phyloP scores from a whole-genome alignment of 306 rosid species.

The Citrullus mucosospermus region DNA sequence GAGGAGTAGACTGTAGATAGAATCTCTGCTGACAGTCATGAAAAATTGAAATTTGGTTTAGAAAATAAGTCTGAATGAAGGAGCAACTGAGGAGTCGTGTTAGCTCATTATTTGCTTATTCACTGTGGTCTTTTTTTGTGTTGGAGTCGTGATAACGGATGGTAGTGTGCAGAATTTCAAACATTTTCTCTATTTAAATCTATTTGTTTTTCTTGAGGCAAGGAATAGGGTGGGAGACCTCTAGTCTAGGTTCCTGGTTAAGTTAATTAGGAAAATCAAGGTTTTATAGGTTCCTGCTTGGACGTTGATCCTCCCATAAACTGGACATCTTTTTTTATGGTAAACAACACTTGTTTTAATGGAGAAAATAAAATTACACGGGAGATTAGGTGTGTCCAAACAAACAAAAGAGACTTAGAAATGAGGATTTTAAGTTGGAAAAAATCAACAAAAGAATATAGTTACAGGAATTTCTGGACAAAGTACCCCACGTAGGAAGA shows the following conservation, averaged over 20 bases:
- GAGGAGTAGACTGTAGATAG: background rate
- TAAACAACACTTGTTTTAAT: background rate
- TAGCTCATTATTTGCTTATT: background rate
- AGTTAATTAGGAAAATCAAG: background rate
- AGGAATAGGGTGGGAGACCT: background rate
- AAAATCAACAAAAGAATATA: background rate
- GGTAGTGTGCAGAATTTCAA: background rate
- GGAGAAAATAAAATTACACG: background rate
- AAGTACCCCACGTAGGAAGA: background rate
- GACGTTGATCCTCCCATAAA: background rate
- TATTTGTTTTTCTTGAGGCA: background rate
- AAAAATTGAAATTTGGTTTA: background rate
- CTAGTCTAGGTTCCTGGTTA: background rate
- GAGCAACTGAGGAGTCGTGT: background rate
- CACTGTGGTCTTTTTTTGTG: background rate
- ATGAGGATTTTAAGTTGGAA: background rate
- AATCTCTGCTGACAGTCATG: background rate
- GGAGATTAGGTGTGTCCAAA: background rate
- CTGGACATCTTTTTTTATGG: background rate
- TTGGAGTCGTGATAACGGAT: background rate
- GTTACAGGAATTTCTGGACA: background rate
- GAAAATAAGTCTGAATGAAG: background rate
- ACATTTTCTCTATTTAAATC: background rate
- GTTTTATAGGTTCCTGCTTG: background rate
- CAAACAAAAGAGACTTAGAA: background rate